Conservation (phyloP, 2,329 filamentous ascomycete species). For the Dactylella cylindrospora region DNA sequence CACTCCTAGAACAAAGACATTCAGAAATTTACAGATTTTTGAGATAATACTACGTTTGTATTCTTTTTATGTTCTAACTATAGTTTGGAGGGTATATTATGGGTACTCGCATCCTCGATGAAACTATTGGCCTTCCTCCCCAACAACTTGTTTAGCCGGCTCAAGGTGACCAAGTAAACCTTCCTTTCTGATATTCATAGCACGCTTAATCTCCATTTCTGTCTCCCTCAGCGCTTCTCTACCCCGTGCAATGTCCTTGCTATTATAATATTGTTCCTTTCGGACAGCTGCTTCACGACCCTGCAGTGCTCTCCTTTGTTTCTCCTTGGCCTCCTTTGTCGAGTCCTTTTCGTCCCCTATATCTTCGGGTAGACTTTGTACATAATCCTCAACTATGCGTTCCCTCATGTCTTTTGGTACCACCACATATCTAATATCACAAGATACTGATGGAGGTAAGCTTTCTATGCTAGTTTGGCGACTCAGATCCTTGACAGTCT, state of each 20-base stretch:
- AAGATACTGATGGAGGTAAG: slow-evolving; percentile 64
- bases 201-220: slow-evolving; percentile 67
- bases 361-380: slow-evolving; percentile 64
- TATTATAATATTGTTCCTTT: slow-evolving; percentile 64
- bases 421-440: slow-evolving; percentile 70
- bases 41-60: neutral
- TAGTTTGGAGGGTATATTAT: no score
- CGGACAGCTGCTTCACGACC: slow-evolving; percentile 65
- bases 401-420: slow-evolving; percentile 62
- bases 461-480: slow-evolving; percentile 60
- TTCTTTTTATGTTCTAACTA: neutral
- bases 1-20: no score
- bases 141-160: slow-evolving; percentile 44
- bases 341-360: slow-evolving; percentile 58
- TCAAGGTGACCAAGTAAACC: slow-evolving; percentile 63
- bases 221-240: slow-evolving; percentile 66
- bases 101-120: no score
- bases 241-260: slow-evolving; percentile 62
- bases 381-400: slow-evolving; percentile 65
- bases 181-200: slow-evolving; percentile 68
- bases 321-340: slow-evolving; percentile 57
- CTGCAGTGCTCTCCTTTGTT: slow-evolving; percentile 67
- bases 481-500: slow-evolving; percentile 64
- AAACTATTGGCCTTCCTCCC: slow-evolving; percentile 7
- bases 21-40: neutral